Percentiles rank a stretch among this genome's conserved stretches.
These are phyloP conservation scores for Jimgerdemannia flammicorona DNA, from an alignment of 192 early-diverging fungal species.

Conservation along the genomic window DNA sequence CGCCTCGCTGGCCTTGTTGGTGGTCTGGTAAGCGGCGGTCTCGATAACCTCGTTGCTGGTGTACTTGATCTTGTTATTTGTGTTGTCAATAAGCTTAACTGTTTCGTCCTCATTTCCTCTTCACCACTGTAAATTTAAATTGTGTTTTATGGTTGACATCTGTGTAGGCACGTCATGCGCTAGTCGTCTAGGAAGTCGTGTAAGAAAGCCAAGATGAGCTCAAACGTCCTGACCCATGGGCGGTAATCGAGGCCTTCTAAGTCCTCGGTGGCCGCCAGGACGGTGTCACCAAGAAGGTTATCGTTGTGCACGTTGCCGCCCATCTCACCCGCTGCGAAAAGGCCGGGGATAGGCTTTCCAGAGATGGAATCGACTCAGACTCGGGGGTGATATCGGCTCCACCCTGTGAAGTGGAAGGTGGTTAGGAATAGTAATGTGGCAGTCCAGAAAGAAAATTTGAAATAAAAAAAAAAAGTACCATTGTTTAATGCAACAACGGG, in stretches of 20 bases:
- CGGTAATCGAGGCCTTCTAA: conserved; percentile 81
- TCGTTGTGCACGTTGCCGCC: conserved; percentile 59
- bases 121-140: too few relatives aligned
- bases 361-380: conserved; percentile 59
- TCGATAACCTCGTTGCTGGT: too few relatives aligned
- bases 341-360: conserved; percentile 65
- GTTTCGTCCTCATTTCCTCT: too few relatives aligned
- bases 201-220: conserved; percentile 83
- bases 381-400: conserved; percentile 79
- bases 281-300: conserved; percentile 79
- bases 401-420: conserved; percentile 43
- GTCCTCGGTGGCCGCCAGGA: conserved; percentile 83
- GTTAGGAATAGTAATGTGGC: conserved; percentile 23
- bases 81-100: too few relatives aligned
- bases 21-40: too few relatives aligned
- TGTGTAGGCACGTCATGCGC: conserved; percentile 66
- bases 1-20: too few relatives aligned
- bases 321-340: conserved; percentile 77
- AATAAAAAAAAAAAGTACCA: conserved; percentile 14
- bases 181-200: conserved; percentile 81
- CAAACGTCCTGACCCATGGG: conserved; percentile 88
- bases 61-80: too few relatives aligned
- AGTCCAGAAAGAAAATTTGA: neutral
- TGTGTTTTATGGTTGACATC: too few relatives aligned
- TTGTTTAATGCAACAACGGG: conserved; percentile 67